Conservation (phyloP, 805 yeast genomes). For the Yarrowia alimentaria region DNA sequence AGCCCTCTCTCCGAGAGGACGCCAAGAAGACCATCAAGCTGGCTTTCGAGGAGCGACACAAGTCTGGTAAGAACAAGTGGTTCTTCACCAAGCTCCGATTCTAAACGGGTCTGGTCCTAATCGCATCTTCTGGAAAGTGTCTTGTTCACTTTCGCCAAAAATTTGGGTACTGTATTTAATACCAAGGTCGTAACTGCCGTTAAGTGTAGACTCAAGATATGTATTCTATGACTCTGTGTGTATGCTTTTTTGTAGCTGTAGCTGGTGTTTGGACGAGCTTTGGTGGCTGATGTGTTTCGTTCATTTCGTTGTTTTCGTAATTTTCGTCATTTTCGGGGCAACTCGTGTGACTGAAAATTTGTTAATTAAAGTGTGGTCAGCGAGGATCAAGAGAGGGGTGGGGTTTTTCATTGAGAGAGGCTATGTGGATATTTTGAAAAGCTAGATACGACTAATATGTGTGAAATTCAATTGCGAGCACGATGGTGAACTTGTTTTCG, state of each 20-base stretch:
- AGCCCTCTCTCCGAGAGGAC: slow-evolving; percentile 98
- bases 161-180: slow-evolving; percentile 27
- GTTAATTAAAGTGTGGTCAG: slow-evolving; percentile 12
- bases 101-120: slow-evolving; percentile 45
- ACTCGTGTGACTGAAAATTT: slow-evolving; percentile 19
- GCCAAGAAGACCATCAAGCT: slow-evolving; percentile 98
- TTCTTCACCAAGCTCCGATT: slow-evolving; percentile 97
- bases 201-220: slow-evolving; percentile 25
- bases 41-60: slow-evolving; percentile 99
- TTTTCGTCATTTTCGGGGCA: no score
- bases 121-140: slow-evolving; percentile 25
- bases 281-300: no score
- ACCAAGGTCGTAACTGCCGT: slow-evolving; percentile 19
- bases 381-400: no score
- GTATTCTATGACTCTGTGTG: slow-evolving; percentile 9
- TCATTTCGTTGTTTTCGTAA: no score
- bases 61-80: slow-evolving; percentile 99
- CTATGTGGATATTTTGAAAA: no score
- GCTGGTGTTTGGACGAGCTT: no score
- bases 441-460: no score
- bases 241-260: no score
- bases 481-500: no score
- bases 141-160: slow-evolving; percentile 23
- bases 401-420: no score
- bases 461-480: no score